A percentile compares a stretch with the other conserved stretches of the same genome.
phyloP scores from a whole-genome alignment of 257 asterid species.

The Solanum chiquidenum region DNA sequence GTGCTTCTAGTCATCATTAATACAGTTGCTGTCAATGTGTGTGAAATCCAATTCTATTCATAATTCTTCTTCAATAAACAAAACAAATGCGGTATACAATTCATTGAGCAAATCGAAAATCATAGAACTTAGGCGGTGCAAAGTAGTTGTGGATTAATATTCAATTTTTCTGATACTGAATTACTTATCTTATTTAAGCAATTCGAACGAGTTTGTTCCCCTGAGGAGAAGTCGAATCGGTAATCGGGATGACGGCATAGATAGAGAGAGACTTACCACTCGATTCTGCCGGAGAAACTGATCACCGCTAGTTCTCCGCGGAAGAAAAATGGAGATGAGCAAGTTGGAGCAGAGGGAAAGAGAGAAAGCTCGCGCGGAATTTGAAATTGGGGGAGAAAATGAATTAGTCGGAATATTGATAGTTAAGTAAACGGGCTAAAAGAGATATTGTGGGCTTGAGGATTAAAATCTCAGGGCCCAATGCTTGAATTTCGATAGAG shows the following conservation, averaged over 20 bases:
- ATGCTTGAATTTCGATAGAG: not conserved
- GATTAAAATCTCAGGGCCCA: not conserved
- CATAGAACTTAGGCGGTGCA: not conserved
- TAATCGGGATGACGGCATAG: not conserved
- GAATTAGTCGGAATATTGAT: not conserved
- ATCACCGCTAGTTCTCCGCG: not conserved
- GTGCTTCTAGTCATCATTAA: not conserved
- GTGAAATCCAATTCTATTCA: not conserved
- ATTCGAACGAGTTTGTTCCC: not conserved
- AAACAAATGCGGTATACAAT: not conserved
- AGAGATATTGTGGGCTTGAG: not conserved
- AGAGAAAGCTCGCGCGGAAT: not conserved
- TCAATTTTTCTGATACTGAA: not conserved
- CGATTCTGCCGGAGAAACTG: not conserved
- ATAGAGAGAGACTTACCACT: not conserved
- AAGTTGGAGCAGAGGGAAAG: not conserved
- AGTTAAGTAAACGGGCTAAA: not conserved
- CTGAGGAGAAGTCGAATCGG: not conserved
- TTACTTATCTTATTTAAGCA: not conserved
- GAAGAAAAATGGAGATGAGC: not conserved
- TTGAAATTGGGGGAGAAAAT: not conserved
- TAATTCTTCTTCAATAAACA: not conserved
- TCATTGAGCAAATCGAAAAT: not conserved
- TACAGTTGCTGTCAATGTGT: not conserved
- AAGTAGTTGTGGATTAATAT: not conserved